Evolutionary conservation across 495 filamentous ascomycete species (phyloP), one percentile per base, ranked within the genome.

Genomic region (Lophiotrema nucula): DNA sequence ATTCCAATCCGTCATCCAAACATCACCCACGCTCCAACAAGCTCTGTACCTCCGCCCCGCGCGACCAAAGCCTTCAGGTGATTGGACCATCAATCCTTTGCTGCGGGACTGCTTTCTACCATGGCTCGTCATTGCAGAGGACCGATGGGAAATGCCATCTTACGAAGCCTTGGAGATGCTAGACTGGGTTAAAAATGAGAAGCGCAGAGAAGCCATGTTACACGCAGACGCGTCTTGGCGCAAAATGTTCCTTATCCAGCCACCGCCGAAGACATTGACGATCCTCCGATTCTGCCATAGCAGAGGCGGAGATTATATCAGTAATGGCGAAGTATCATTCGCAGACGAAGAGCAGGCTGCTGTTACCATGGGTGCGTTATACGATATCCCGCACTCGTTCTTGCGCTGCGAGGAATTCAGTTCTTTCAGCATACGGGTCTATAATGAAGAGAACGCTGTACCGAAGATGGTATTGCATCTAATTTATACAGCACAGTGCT

Each of bases 21-120:
- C 37, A 4, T 55, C 52, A 1, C 52, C 39, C 10, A 12, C 41
- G 12, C 21, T 55, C 11, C 52, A 55, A 22, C 39, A 8, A 24
- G 19, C 19, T 24, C 52, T 55, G n/a, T 55, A 27, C 24, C 41
- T 45, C 0, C 52, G 39, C 39, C 6, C 39, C 39, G 11, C 31
- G 8, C 31, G 15, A 8, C 8, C 31, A 8, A 15, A 8, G 8
- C 31, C 31, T 8, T 35, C 31, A 8, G 31, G 31, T 15, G 31
- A 8, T 15, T 35, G 31, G 31, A 8, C 31, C 31, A 35, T 35
- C 31, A 35, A 35, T 15, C 31, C 31, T 8, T 15, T 35, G 8
- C 15, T 35, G 8, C 8, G 15, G 15, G 15, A 35, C 8, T 15
- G 8, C 31, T 35, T 35, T 15, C 31, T 35, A 15, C 31, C 31